Percentiles rank a stretch among this genome's conserved stretches.
Conservation (phyloP, 805 yeast genomes). For the Yarrowia deformans region DNA sequence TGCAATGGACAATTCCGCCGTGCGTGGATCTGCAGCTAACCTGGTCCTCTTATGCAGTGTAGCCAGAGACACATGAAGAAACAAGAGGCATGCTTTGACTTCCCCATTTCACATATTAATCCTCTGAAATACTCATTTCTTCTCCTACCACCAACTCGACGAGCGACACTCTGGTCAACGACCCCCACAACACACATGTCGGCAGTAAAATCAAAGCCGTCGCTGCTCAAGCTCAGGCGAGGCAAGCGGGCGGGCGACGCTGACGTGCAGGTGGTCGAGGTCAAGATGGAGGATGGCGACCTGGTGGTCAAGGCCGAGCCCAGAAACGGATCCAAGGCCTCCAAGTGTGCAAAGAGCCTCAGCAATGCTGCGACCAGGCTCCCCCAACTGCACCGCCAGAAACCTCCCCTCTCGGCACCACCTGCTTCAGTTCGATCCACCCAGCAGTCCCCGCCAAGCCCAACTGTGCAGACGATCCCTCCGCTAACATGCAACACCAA, state of each 20-base stretch:
- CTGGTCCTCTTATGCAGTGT: conserved; percentile 26
- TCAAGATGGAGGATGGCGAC: conserved; percentile 25
- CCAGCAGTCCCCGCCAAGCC: conserved; percentile 14
- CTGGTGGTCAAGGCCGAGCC: conserved; percentile 21
- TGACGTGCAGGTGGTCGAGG: conserved; percentile 31
- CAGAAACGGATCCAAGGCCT: conserved; percentile 20
- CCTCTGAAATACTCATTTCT: conserved; percentile 15
- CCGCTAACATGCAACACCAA: conserved; percentile 26
- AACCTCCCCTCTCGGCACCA: not conserved
- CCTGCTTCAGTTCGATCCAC: conserved; percentile 6
- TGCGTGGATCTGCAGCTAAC: conserved; percentile 39
- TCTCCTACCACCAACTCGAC: conserved; percentile 4
- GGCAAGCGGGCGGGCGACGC: conserved; percentile 7
- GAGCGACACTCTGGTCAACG: conserved; percentile 6
- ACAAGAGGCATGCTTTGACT: conserved; percentile 10
- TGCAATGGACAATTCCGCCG: conserved; percentile 38
- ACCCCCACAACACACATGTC: conserved; percentile 21
- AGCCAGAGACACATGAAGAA: not conserved
- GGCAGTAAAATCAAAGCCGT: conserved; percentile 26
- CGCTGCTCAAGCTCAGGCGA: conserved; percentile 33
- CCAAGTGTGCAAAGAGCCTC: not conserved
- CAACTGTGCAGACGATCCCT: conserved; percentile 8
- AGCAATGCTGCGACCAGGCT: conserved; percentile 9
- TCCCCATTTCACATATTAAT: conserved; percentile 9
- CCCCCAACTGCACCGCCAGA: not conserved